phyloP scores from a whole-genome alignment of 2,329 filamentous ascomycete genomes.

The Trichophyton simii region DNA sequence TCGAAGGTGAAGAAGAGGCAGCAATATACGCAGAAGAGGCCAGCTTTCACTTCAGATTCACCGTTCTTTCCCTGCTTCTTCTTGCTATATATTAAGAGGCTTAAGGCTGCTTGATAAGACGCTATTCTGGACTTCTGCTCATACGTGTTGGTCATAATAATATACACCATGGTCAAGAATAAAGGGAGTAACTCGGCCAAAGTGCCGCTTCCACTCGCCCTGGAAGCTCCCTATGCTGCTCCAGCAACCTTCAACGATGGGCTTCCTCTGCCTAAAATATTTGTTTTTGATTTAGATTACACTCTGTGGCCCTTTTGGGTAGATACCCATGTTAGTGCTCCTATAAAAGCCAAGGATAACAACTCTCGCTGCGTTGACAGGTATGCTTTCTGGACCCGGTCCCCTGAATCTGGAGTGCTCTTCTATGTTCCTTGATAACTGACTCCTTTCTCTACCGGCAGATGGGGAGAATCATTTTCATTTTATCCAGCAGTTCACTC shows the following conservation, averaged over 20 bases:
- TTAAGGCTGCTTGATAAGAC: too few relatives aligned
- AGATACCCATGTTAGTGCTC: conserved; percentile 75
- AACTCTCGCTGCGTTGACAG: conserved; percentile 34
- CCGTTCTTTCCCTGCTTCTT: neutral
- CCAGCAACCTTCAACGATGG: conserved; percentile 51
- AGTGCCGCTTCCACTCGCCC: conserved; percentile 4
- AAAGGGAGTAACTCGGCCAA: conserved; percentile 8
- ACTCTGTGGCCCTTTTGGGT: conserved; percentile 99
- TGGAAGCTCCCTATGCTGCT: conserved; percentile 18
- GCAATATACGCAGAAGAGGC: neutral
- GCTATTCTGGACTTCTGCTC: too few relatives aligned
- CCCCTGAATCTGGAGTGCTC: neutral
- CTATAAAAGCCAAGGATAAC: conserved; percentile 51
- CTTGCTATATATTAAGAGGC: too few relatives aligned
- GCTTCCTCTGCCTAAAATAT: conserved; percentile 62
- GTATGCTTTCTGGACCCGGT: conserved; percentile 16
- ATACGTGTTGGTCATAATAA: neutral
- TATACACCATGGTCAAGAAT: conserved; percentile 9
- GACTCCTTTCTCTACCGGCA: conserved; percentile 10
- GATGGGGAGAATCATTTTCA: conserved; percentile 51
- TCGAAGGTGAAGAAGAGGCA: neutral
- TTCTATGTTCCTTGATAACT: conserved; percentile 5
- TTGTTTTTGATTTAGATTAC: conserved; percentile 95
- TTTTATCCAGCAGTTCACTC: conserved; percentile 60
- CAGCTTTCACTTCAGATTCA: neutral